Conservation (phyloP, 495 filamentous ascomycete species). For the Aspergillus diversus region DNA sequence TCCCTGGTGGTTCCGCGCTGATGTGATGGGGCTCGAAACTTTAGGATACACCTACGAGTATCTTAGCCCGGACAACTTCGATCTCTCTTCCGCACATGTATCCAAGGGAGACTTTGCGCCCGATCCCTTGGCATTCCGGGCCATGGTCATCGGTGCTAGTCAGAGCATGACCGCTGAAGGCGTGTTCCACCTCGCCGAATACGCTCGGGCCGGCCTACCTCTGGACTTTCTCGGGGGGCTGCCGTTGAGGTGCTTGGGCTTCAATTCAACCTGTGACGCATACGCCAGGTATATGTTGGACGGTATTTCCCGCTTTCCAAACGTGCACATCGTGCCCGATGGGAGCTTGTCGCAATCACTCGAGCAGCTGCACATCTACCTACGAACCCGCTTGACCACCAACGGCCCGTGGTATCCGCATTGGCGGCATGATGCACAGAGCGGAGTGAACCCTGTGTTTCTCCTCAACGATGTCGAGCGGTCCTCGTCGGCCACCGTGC, state of each 20-base stretch:
- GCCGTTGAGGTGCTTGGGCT: neutral
- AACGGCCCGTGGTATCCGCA: slow-evolving; percentile 6
- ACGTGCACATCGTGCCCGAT: slow-evolving; percentile 3
- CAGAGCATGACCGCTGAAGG: slow-evolving; percentile 10
- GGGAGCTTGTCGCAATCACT: neutral
- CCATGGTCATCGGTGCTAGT: slow-evolving; percentile 5
- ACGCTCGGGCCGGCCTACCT: slow-evolving; percentile 5
- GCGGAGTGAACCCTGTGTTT: neutral
- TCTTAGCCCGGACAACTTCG: slow-evolving; percentile 19
- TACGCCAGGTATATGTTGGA: neutral
- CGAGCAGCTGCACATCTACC: neutral
- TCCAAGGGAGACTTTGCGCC: neutral
- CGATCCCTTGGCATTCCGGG: slow-evolving; percentile 3
- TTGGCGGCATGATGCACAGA: slow-evolving; percentile 7
- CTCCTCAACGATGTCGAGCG: neutral
- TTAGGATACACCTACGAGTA: slow-evolving; percentile 15
- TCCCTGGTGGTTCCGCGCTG: neutral
- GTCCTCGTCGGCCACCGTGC: neutral
- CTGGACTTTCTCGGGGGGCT: slow-evolving; percentile 2
- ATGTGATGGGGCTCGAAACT: neutral
- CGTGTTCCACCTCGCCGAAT: slow-evolving; percentile 7
- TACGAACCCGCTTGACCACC: neutral
- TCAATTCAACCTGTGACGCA: neutral
- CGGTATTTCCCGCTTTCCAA: neutral
- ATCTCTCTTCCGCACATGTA: slow-evolving; percentile 9